Evolutionary conservation across 345 rosid genomes (phyloP), one percentile per base, ranked within the genome.

Genomic region (Erodium maritimum): DNA sequence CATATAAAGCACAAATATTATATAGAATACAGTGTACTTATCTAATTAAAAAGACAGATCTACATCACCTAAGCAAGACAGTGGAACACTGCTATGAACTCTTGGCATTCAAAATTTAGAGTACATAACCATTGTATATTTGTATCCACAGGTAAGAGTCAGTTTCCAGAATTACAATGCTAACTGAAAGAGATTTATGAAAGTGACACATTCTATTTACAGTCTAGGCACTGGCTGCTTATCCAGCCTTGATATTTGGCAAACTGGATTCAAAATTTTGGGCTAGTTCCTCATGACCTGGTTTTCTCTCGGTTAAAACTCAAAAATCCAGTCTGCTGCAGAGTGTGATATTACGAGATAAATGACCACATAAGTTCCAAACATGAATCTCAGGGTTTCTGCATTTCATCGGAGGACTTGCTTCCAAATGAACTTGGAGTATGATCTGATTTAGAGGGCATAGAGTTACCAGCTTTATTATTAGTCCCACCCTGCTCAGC

Each of bases 401-500:
- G 46, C 46, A 37, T 37, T 37, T 37, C 46, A 37, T 11, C 46
- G 13, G 46, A 37, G 46, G 46, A 37, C 46, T 37, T 37, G 14
- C 46, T 37, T 37, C 46, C 4, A 37, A 11, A 37, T 6, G 46
- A 37, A 37, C 10, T 37, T 37, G 46, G 46, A 11, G 46, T 12
- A 37, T 37, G 46, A 37, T 37, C 46, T 37, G 46, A 11, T 37
- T 6, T 5, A 4, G 46, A 37, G 10, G 46, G 46, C 46, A 37
- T 37, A 37, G 46, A 37, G 14, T 37, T 37, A 4, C 14, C 46
- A 11, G 11, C 13, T 37, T 37, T 37, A 12, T 37, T 37, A 37
- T 37, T 37, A 37, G 10, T 37, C 46, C 60, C 24, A 18, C 34
- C 77, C 58, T 76, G 84, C 10, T 76, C 83, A 4, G 33, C 57